phyloP scores from a whole-genome alignment of 805 yeast species.

The Hermanozyma aechmeae region DNA sequence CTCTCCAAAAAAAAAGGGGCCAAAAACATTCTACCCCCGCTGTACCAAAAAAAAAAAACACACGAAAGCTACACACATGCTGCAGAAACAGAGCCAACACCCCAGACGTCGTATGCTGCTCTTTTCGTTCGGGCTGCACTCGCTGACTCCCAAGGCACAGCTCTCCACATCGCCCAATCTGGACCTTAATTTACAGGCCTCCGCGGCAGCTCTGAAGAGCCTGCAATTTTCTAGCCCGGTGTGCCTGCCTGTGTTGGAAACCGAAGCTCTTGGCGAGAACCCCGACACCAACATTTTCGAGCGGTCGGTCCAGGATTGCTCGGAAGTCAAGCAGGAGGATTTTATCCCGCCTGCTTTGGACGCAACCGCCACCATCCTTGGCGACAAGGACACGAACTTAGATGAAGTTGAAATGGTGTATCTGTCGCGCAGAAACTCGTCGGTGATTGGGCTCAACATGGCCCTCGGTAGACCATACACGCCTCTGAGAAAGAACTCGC shows the following conservation, averaged over 20 bases:
- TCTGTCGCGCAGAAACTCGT: slow-evolving; percentile 44
- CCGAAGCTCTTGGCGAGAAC: slow-evolving; percentile 8
- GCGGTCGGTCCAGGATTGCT: slow-evolving; percentile 30
- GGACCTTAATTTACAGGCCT: no score
- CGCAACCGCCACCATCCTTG: slow-evolving; percentile 58
- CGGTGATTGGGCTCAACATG: slow-evolving; percentile 39
- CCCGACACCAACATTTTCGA: slow-evolving; percentile 28
- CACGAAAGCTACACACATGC: no score
- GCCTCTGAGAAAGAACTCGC: slow-evolving; percentile 29
- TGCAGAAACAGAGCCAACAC: no score
- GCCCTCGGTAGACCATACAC: slow-evolving; percentile 36
- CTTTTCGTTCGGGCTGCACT: no score
- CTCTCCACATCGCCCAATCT: no score
- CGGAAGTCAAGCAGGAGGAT: slow-evolving; percentile 42
- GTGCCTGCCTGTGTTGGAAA: slow-evolving; percentile 7
- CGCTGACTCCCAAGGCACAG: no score
- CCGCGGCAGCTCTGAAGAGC: no score
- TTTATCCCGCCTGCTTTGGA: slow-evolving; percentile 76
- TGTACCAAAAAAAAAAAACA: no score
- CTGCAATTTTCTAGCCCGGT: no score
- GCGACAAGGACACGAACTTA: slow-evolving; percentile 51
- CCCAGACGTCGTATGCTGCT: no score
- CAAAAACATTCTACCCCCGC: no score
- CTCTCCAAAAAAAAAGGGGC: no score
- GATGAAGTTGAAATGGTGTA: slow-evolving; percentile 66